Conservation (phyloP, 345 rosid species). For the Lumnitzera racemosa region DNA sequence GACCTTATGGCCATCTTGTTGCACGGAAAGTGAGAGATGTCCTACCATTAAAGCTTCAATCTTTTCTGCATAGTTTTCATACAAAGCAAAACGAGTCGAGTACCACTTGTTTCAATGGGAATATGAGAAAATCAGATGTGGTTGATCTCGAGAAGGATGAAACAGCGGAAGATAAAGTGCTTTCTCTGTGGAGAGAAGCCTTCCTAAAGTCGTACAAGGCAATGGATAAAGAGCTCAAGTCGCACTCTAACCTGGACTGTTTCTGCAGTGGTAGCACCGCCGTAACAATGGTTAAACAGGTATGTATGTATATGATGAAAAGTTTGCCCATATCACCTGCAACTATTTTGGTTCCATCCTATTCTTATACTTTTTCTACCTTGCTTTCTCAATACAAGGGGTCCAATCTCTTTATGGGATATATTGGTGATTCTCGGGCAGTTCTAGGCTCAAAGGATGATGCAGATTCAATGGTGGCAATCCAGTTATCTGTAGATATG, state of each 20-base stretch:
- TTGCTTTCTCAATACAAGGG: slow-evolving; percentile 45
- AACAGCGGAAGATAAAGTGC: slow-evolving; percentile 12
- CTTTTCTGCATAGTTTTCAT: slow-evolving; percentile 45
- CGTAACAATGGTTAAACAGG: slow-evolving; percentile 86
- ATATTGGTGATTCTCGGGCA: slow-evolving; percentile 98
- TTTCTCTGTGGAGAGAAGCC: slow-evolving; percentile 77
- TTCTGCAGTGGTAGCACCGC: slow-evolving; percentile 99
- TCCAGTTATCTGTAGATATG: slow-evolving; percentile 90
- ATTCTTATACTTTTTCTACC: neutral
- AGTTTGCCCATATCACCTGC: neutral
- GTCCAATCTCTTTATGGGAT: slow-evolving; percentile 83
- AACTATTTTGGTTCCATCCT: neutral
- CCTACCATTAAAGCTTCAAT: slow-evolving; percentile 69
- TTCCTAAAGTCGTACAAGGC: slow-evolving; percentile 81
- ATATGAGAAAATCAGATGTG: slow-evolving; percentile 36
- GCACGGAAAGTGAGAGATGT: slow-evolving; percentile 94
- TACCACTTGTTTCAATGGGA: slow-evolving; percentile 41
- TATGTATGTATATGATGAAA: slow-evolving; percentile 12
- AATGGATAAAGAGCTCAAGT: slow-evolving; percentile 93
- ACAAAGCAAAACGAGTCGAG: slow-evolving; percentile 45
- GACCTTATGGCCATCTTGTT: slow-evolving; percentile 98
- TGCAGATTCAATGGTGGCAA: slow-evolving; percentile 70
- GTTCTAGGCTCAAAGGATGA: slow-evolving; percentile 82
- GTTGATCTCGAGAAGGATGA: slow-evolving; percentile 46
- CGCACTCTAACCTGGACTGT: slow-evolving; percentile 94